Base-by-base conservation (phyloP, 768 basidiomycete genomes). In the Aureoboletus auriporus region DNA sequence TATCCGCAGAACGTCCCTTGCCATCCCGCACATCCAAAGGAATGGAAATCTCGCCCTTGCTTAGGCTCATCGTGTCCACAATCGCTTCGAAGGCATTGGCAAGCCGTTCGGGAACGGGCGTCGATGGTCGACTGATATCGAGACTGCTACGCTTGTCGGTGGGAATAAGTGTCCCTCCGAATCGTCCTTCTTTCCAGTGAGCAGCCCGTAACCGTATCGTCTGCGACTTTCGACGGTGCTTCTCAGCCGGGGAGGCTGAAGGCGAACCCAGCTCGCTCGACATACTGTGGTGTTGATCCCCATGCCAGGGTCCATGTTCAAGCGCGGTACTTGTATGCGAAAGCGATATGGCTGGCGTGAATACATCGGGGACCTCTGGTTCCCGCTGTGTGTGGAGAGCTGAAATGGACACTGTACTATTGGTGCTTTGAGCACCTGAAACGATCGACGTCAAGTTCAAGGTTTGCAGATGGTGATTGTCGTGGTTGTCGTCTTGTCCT, bases 181-280 rank as follows among this genome's bases (percentile, higher is more conserved):
- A 79, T 40, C 83, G 73, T 20, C 77, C 76, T 55, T 80, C 77
- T 33, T 73, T 74, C 82, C 80, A 85, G 26, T 75, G 76, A 41
- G 67, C 67, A 37, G 83, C 84, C 34, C 83, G 76, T 59, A 76
- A 72, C 17, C 77, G 77, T 20, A 84, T 67, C 13, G 80, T 83
- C 49, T 75, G 67, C 6, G 75, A 73, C 39, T 77, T 67, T 43
- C 72, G 67, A 5, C 55, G 61, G 38, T 62, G 62, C 46, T 52
- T 67, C 38, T 67, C 66, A 8, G 54, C 49, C 10, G 56, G 57
- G 7, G 56, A 53, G 12, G 41, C 36, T 16, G 45, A 46, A 11
- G 56, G 55, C n/a, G 56, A 44, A 31, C 46, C 55, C 5, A 74
- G 64, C 14, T 77, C 69, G 17, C 33, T 54, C 33, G 44, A 44